Evolutionary conservation across 169 alveolate genomes (phyloP), one percentile per base, ranked within the genome.

Genomic region (Theileria annulata): DNA sequence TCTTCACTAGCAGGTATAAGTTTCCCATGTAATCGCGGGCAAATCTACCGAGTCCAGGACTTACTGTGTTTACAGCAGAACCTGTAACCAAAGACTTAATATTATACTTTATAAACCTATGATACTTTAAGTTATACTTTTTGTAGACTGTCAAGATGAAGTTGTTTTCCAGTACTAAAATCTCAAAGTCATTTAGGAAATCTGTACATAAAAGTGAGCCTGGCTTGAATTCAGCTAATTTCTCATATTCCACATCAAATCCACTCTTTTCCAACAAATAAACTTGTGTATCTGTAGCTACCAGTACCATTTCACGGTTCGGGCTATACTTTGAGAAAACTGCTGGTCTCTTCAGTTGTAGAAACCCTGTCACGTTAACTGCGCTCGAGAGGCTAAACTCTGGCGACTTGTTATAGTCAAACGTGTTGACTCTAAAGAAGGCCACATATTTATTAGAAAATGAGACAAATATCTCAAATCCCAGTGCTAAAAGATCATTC

Each of bases 171-270:
- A 56, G 66, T 25, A 13, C 66, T 25, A 56, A 21, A 25, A 56
- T 56, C 33, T 56, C 66, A 56, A 56, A 56, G 66, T 56, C 66
- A 27, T 56, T 56, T 25, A 56, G 66, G 66, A 56, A 56, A 25
- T 56, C 66, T 56, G 66, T 27, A 27, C 66, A 56, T 25, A 56
- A 19, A 19, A 56, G 66, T 25, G 66, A 10, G 8, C 66, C 66
- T 0, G 66, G n/a, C 66, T 56, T 56, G 13, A 56, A 56, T 27
- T 56, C 66, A 0, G 35, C 8, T 27, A 56, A 25, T 8, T 56
- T 56, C 33, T 56, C 66, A 25, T 56, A 56, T 27, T 56, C 66
- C 66, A 56, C 35, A 8, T 56, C 66, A 25, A 56, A 56, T 19
- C 66, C 66, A 8, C 66, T 56, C 66, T 56, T 56, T 13, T 56